Evolutionary conservation across 805 yeast species (phyloP), one percentile per base, ranked within the genome.

Genomic region (Saturnispora zaruensis): DNA sequence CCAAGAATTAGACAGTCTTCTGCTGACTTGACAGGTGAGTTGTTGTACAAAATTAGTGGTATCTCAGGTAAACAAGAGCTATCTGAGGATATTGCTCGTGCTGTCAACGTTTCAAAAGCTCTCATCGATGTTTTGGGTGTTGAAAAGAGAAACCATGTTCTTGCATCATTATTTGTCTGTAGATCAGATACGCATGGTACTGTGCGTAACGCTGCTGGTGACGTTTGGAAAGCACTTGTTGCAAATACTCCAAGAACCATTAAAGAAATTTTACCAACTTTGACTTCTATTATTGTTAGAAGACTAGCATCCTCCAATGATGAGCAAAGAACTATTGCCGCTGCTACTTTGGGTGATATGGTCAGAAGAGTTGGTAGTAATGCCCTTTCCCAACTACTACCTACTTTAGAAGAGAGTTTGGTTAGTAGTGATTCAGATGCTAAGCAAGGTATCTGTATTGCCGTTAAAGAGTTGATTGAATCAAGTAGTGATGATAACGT

Each of bases 381-480:
- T 58, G 95, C 96, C 0, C 75, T 93, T 54, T 72, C 87, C 2
- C 88, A 86, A 63, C 70, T 93, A 54, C 71, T 93, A 53, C 99
- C 99, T 41, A 84, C 95, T 4, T 71, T 91, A 58, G 84, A 87
- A 57, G 77, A 76, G 37, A 76, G 87, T 1, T 69, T 85, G 54
- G 63, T 72, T 48, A 61, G 71, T 14, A 70, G 74, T n/a, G 93
- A 85, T 59, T 71, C 86, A n/a, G 93, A 84, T 63, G 84, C 95
- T 34, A 87, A 86, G 63, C 95, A 90, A 71, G 99, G 99, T 73
- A 87, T 93, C 46, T 93, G 99, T 73, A 81, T 91, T 64, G 99
- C 99, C 7, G 72, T 89, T 45, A 78, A 81, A 41, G 98, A 90
- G 64, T 79, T 93, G 54, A 81, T 90, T 54, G 82, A 79, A 55